Conservation (phyloP, 306 rosid species). For the Elaeagnus macrophylla region DNA sequence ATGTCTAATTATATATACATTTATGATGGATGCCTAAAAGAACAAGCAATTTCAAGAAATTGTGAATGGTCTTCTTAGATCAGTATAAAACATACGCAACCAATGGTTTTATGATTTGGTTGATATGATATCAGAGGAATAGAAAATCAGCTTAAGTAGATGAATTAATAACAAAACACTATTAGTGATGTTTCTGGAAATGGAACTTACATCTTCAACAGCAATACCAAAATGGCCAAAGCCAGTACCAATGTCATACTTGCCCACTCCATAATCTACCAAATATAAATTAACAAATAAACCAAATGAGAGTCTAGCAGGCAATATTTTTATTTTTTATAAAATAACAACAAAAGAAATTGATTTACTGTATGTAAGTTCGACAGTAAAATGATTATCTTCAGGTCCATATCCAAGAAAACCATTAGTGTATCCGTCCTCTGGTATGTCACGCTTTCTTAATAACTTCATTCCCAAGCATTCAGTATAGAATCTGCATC, state of each 20-base stretch:
- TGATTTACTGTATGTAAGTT: conserved; percentile 61
- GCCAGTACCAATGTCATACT: conserved; percentile 55
- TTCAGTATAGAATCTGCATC: conserved; percentile 57
- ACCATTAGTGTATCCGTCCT: conserved; percentile 47
- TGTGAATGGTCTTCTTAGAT: background rate
- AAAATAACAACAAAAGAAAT: background rate
- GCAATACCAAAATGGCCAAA: conserved; percentile 73
- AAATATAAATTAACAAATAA: conserved; percentile 6
- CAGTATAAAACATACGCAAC: too few relatives aligned
- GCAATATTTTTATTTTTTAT: background rate
- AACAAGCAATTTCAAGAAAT: background rate
- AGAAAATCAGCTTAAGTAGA: background rate
- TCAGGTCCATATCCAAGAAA: conserved; percentile 70
- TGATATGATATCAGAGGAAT: background rate
- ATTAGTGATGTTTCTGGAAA: background rate
- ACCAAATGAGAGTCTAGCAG: background rate
- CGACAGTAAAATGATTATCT: conserved; percentile 56
- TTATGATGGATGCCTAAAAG: background rate
- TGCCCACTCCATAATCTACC: conserved; percentile 55
- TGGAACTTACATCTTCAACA: conserved; percentile 59
- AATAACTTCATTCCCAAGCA: conserved; percentile 74
- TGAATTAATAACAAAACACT: conserved; percentile 5
- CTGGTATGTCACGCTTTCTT: conserved; percentile 55
- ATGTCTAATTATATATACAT: background rate
- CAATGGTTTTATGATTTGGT: too few relatives aligned